phyloP scores from a whole-genome alignment of 805 yeast species.

The Cyberlindnera euphorbiiphila region DNA sequence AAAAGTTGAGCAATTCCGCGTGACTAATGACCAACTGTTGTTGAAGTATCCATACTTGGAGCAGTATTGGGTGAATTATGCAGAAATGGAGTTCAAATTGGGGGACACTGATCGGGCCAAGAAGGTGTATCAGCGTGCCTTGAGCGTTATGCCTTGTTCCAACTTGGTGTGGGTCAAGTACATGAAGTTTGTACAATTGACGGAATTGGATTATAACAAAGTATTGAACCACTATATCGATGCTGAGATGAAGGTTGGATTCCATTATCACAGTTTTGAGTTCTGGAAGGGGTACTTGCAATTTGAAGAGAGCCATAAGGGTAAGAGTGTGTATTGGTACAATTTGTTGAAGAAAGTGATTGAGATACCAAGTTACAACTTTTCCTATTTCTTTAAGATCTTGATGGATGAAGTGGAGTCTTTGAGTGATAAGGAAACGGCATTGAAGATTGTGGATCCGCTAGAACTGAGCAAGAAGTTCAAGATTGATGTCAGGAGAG shows the following conservation, averaged over 20 bases:
- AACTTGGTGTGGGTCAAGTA: slow-evolving; percentile 49
- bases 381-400: slow-evolving; percentile 41
- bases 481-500: slow-evolving; percentile 10
- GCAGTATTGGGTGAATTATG: slow-evolving; percentile 57
- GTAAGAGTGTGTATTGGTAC: slow-evolving; percentile 22
- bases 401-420: slow-evolving; percentile 33
- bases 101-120: slow-evolving; percentile 39
- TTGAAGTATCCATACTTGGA: slow-evolving; percentile 45
- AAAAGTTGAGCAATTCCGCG: slow-evolving; percentile 34
- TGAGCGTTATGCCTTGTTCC: slow-evolving; percentile 40
- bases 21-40: slow-evolving; percentile 41
- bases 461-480: slow-evolving; percentile 24
- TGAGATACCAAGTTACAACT: slow-evolving; percentile 57
- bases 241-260: slow-evolving; percentile 48
- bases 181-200: slow-evolving; percentile 36
- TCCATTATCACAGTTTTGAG: slow-evolving; percentile 46
- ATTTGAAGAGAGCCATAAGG: slow-evolving; percentile 38
- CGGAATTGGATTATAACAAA: slow-evolving; percentile 28
- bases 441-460: slow-evolving; percentile 13
- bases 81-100: slow-evolving; percentile 42
- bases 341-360: slow-evolving; percentile 43
- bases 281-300: slow-evolving; percentile 49
- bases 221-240: slow-evolving; percentile 39
- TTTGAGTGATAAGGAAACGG: slow-evolving; percentile 8
- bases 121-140: slow-evolving; percentile 35